Conservation (phyloP, 306 rosid genomes). For the Prunus padus region DNA sequence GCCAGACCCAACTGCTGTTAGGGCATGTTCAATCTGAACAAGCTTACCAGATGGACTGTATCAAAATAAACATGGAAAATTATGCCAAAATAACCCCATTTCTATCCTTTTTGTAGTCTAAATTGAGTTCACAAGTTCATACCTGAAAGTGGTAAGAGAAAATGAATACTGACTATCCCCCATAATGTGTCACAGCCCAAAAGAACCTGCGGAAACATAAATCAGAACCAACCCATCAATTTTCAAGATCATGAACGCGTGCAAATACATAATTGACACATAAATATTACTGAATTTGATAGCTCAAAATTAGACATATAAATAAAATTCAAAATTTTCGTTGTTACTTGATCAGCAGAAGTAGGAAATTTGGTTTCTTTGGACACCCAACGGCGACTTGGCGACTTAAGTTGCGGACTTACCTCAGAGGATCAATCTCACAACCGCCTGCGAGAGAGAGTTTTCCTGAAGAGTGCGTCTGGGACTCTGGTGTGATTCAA, state of each 20-base stretch:
- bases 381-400: background rate
- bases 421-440: background rate
- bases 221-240: background rate
- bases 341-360: background rate
- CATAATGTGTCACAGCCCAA: conserved; percentile 9
- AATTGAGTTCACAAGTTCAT: background rate
- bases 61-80: background rate
- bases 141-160: conserved; percentile 45
- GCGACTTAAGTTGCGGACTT: background rate
- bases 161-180: conserved; percentile 43
- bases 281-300: background rate
- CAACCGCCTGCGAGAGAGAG: background rate
- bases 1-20: conserved; percentile 78
- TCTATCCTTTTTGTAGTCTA: background rate
- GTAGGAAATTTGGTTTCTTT: conserved; percentile 1
- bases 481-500: background rate
- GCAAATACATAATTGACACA: background rate
- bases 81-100: background rate
- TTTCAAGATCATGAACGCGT: background rate
- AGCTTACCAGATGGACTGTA: conserved; percentile 80
- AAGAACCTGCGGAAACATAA: background rate
- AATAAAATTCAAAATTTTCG: background rate
- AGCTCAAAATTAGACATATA: background rate
- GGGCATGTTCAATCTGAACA: conserved; percentile 81
- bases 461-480: background rate